Conservation (phyloP, 495 filamentous ascomycete genomes). For the Neurospora sp. region DNA sequence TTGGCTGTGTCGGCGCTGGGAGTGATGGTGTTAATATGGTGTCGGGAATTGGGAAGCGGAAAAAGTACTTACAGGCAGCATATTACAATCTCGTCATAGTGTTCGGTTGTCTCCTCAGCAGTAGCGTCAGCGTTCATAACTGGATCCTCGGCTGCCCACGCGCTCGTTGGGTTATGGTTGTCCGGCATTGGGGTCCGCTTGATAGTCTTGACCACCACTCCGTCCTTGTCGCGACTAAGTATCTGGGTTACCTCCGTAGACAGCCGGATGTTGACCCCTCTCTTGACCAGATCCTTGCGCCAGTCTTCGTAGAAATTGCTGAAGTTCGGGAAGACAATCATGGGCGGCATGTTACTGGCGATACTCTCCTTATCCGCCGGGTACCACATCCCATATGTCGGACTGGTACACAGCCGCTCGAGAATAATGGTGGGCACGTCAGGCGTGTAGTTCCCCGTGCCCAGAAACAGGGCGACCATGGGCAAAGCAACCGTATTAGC, state of each 20-base stretch:
- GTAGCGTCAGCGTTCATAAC: constrained; percentile 15
- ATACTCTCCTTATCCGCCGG: constrained; percentile 48
- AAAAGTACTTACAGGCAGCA: constrained; percentile 40
- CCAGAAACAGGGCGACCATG: constrained; percentile 69
- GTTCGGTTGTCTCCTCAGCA: constrained; percentile 21
- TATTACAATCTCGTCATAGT: constrained; percentile 63
- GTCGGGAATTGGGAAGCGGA: not conserved
- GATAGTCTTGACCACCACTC: constrained; percentile 39
- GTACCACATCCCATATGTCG: constrained; percentile 71
- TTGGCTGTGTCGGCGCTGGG: constrained; percentile 56
- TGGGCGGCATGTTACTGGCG: constrained; percentile 60
- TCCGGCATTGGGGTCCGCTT: constrained; percentile 22
- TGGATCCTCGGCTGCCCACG: constrained; percentile 10
- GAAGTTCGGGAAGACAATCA: constrained; percentile 75
- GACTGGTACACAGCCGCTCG: constrained; percentile 64
- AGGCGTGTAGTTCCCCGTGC: constrained; percentile 68
- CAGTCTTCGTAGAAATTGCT: constrained; percentile 62
- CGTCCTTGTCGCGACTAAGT: constrained; percentile 43
- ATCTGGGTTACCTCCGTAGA: constrained; percentile 51
- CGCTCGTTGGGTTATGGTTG: constrained; percentile 26
- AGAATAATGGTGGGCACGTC: constrained; percentile 67
- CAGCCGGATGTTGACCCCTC: constrained; percentile 55
- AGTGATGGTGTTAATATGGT: not conserved
- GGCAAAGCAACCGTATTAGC: constrained; percentile 59
- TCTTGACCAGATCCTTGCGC: constrained; percentile 46